These are phyloP conservation scores for Syzygium aqueum DNA, from an alignment of 345 rosid species.

Conservation along the genomic window DNA sequence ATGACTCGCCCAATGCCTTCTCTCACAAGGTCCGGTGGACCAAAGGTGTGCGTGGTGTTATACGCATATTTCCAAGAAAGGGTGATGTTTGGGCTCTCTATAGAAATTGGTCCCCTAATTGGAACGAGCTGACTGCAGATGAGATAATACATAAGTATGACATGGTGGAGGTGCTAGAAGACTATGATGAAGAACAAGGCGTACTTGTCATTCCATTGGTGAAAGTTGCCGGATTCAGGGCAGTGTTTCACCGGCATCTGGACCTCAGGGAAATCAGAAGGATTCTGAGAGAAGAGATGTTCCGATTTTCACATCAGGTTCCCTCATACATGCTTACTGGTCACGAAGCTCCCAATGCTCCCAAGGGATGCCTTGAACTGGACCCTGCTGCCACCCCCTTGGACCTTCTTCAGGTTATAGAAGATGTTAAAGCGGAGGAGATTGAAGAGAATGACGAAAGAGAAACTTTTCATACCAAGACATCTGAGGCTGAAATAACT, in stretches of 20 bases:
- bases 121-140: slow-evolving; percentile 23
- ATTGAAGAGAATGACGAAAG: neutral
- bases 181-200: slow-evolving; percentile 33
- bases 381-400: slow-evolving; percentile 37
- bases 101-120: slow-evolving; percentile 36
- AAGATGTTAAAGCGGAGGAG: slow-evolving; percentile 1
- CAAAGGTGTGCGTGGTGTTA: slow-evolving; percentile 20
- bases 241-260: slow-evolving; percentile 22
- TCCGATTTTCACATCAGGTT: slow-evolving; percentile 38
- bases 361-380: slow-evolving; percentile 29
- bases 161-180: slow-evolving; percentile 40
- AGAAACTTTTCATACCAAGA: neutral
- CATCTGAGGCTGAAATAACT: neutral
- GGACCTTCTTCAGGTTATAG: slow-evolving; percentile 26
- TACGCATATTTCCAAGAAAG: slow-evolving; percentile 25
- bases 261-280: slow-evolving; percentile 14
- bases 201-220: slow-evolving; percentile 24
- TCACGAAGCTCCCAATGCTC: slow-evolving; percentile 27
- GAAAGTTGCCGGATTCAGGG: slow-evolving; percentile 35
- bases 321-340: slow-evolving; percentile 33
- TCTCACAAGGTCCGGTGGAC: slow-evolving; percentile 36
- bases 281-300: slow-evolving; percentile 36
- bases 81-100: slow-evolving; percentile 42
- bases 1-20: slow-evolving; percentile 21
- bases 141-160: slow-evolving; percentile 28